Base-by-base conservation (phyloP, 139 green algal genomes). In the Penium margaritaceum region DNA sequence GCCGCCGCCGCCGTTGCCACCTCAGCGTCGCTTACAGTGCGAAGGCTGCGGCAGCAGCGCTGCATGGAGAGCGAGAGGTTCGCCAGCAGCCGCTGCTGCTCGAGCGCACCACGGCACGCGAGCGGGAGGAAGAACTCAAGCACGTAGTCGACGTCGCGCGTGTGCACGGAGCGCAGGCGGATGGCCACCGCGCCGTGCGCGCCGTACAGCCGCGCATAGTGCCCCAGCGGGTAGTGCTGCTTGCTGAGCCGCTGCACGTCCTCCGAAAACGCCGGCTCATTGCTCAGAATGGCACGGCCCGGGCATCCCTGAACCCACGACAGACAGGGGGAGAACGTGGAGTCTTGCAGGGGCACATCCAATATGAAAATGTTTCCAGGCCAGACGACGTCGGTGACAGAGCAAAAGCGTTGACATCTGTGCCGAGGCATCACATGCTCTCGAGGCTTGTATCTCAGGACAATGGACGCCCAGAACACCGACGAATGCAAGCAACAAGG, bases 71-170 rank as follows among this genome's bases (percentile, higher is more conserved):
- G 35, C 21, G 69, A 72, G 35, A 81, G 29, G 27, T 24, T 27
- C n/a, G 27, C 37, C 35, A 81, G 15, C 47, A 81, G 24, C 30
- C 12, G 15, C 57, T 81, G 75, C 67, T 79, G 68, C 29, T 72
- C 57, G n/a, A 34, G 38, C 21, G 27, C 29, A 17, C 30, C 44
- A 12, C 12, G 66, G 33, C 68, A 73, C n/a, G n/a, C 32, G 7
- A 70, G 51, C 67, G 75, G 75, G 41, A 82, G 62, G 19, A 82
- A 82, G 27, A 82, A 82, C 54, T 82, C 75, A 15, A 82, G 54
- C 5, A 82, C 70, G 39, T 75, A 82, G 53, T 82, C 75, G 14
- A 46, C 41, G 27, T 41, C 62, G n/a, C 24, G 53, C 4, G 35
- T 62, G 21, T 60, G 24, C 14, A 68, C 32, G 33, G 47, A 76